Evolutionary conservation across 1,284 basidiomycete species (phyloP), one percentile per base, ranked within the genome.

Genomic region (Sporisorium scitamineum): DNA sequence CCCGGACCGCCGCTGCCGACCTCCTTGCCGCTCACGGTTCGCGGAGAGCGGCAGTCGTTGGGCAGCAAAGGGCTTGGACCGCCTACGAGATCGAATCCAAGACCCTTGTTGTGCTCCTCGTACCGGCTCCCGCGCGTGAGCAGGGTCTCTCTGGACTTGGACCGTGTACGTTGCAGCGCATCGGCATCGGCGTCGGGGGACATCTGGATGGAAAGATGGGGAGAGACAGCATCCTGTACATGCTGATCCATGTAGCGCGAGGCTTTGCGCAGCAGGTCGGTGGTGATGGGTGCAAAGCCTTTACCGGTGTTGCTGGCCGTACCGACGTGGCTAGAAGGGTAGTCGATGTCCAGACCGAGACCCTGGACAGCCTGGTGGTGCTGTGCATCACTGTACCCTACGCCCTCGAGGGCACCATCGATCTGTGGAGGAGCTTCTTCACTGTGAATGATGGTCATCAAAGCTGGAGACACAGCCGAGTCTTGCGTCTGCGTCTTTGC

Each of bases 171-270:
- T 7, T 44, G 48, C 9, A 61, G 20, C 2, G 58, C 26, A 4
- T 59, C 54, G 10, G 58, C 26, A 4, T 59, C 54, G 10, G 29
- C 53, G 3, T 70, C 59, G 34, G 73, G 68, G 2, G 68, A 63
- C 73, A 76, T 76, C n/a, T 61, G 61, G 48, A 76, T 76, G 24
- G 73, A 66, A 1, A 76, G 61, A 37, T 76, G 68, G 7, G 68
- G 73, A 14, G 72, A 75, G 11, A 48, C 55, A 8, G 53, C 39
- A 20, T 64, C 20, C 14, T 31, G 20, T 7, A 53, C 22, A 14
- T 39, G n/a, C 18, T 39, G 56, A 24, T 48, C 39, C 57, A 61
- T 56, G 42, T 26, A 55, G 10, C 56, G 59, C n/a, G 70, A 67
- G 5, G 61, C 60, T 52, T 63, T 56, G 34, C 63, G 64, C 31